A percentile compares a stretch with the other conserved stretches of the same genome.
These are phyloP conservation scores for Fusarium foetens DNA, from an alignment of 2,329 filamentous ascomycete species.

Conservation along the genomic window DNA sequence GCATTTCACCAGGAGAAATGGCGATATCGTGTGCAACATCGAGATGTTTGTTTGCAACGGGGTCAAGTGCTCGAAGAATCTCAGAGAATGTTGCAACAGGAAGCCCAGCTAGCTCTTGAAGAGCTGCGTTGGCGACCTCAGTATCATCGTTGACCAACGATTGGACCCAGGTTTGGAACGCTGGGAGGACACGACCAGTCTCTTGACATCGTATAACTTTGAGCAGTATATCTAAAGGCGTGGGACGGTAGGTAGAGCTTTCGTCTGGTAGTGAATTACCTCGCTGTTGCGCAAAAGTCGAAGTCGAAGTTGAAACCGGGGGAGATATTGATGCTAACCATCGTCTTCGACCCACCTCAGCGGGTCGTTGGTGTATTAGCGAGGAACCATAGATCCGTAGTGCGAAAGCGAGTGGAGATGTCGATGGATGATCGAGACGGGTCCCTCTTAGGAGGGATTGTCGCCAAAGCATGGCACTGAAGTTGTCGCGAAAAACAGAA, in stretches of 20 bases:
- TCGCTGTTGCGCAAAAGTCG: slow-evolving; percentile 8
- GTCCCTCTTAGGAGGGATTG: slow-evolving; percentile 40
- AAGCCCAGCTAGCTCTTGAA: slow-evolving; percentile 53
- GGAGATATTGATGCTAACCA: slow-evolving; percentile 40
- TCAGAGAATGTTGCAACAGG: slow-evolving; percentile 69
- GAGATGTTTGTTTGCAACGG: slow-evolving; percentile 59
- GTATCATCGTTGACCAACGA: slow-evolving; percentile 31
- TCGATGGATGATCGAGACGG: slow-evolving; percentile 36
- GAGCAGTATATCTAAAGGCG: slow-evolving; percentile 44
- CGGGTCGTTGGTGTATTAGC: slow-evolving; percentile 34
- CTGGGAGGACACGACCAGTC: slow-evolving; percentile 33
- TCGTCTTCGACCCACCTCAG: slow-evolving; percentile 41
- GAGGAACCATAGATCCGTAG: slow-evolving; percentile 41
- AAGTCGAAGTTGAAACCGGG: slow-evolving; percentile 15
- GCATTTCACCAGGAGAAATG: slow-evolving; percentile 53
- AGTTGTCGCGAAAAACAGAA: slow-evolving; percentile 6
- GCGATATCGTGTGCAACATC: slow-evolving; percentile 58
- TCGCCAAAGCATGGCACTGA: slow-evolving; percentile 46
- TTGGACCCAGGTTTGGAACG: slow-evolving; percentile 45
- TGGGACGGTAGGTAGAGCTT: not conserved
- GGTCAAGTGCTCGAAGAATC: slow-evolving; percentile 70
- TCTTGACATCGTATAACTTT: slow-evolving; percentile 48
- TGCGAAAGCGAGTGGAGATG: slow-evolving; percentile 35
- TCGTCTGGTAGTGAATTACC: not conserved
- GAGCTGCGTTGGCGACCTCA: slow-evolving; percentile 39